These are phyloP conservation scores for Orbilia oligospora DNA, from an alignment of 2,329 filamentous ascomycete genomes.

Conservation along the genomic window DNA sequence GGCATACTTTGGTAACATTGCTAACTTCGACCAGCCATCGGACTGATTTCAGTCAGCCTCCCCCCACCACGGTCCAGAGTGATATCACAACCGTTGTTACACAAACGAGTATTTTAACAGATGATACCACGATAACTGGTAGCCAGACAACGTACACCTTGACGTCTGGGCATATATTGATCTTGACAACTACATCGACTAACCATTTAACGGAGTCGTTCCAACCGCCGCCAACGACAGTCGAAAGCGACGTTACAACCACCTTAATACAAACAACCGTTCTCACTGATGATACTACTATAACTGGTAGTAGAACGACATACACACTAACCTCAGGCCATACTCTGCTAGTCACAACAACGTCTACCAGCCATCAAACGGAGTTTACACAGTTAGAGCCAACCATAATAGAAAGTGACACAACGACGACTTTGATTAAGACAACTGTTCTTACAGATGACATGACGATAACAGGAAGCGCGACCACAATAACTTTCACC, in stretches of 20 bases:
- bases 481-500: slow-evolving; percentile 5
- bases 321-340: slow-evolving; percentile 25
- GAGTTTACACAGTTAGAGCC: slow-evolving; percentile 11
- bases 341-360: not conserved
- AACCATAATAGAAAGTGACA: not conserved
- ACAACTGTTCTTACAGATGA: slow-evolving; percentile 16
- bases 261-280: not conserved
- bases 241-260: slow-evolving; percentile 7
- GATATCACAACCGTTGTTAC: slow-evolving; percentile 16
- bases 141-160: slow-evolving; percentile 13
- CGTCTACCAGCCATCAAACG: slow-evolving; percentile 23
- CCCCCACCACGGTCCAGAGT: not conserved
- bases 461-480: slow-evolving; percentile 9
- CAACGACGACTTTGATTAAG: not conserved
- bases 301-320: slow-evolving; percentile 13
- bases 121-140: slow-evolving; percentile 27
- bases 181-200: not conserved
- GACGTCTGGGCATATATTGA: slow-evolving; percentile 26
- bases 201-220: too few relatives aligned
- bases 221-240: not conserved
- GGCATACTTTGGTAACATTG: slow-evolving; percentile 3
- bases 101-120: slow-evolving; percentile 1
- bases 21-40: slow-evolving; percentile 9
- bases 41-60: slow-evolving; percentile 1
- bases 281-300: slow-evolving; percentile 18